Percentiles rank a stretch among this genome's conserved stretches.
Conservation (phyloP, 768 basidiomycete species). For the Suillus brevipes region DNA sequence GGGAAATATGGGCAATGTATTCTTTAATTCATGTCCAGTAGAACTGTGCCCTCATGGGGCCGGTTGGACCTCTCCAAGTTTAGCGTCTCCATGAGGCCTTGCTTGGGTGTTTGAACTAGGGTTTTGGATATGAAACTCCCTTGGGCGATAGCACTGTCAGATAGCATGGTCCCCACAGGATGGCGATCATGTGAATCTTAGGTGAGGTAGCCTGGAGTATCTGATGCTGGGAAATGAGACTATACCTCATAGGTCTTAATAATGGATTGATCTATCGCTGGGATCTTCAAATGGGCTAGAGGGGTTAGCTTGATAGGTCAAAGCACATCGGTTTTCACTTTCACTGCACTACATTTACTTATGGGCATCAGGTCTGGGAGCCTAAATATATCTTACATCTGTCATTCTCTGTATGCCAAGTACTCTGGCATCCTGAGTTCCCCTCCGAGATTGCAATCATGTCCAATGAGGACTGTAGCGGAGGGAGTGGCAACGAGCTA, state of each 20-base stretch:
- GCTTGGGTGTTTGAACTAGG: no score
- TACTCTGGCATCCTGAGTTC: constrained; percentile 75
- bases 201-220: neutral
- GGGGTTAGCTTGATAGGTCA: constrained; percentile 73
- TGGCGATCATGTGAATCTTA: neutral
- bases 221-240: no score
- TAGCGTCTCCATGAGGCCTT: no score
- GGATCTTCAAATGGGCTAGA: constrained; percentile 78
- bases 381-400: constrained; percentile 74
- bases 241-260: constrained; percentile 67
- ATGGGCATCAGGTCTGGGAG: constrained; percentile 62
- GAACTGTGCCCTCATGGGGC: no score
- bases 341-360: neutral
- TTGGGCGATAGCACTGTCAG: neutral
- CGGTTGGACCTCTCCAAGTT: no score
- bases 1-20: no score
- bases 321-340: constrained; percentile 42
- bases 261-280: constrained; percentile 75
- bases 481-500: constrained; percentile 25
- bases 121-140: no score
- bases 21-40: no score
- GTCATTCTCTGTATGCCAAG: constrained; percentile 69
- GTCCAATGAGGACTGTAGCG: constrained; percentile 59
- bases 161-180: neutral
- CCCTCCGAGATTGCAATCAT: constrained; percentile 76